Conservation (phyloP, 1,284 basidiomycete genomes). For the Volvariella volvacea region DNA sequence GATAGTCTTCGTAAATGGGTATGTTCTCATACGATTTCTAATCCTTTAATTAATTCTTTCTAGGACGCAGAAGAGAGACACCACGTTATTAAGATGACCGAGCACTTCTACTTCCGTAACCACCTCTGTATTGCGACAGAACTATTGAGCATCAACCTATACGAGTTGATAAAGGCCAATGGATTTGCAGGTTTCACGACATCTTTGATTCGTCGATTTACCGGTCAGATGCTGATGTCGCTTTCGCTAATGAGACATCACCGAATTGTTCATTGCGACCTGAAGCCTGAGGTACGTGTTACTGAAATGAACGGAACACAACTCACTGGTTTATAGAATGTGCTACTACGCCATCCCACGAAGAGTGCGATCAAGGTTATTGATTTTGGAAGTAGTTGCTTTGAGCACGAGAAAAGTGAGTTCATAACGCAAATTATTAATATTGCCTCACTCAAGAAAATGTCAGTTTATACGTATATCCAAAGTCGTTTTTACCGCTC, state of each 20-base stretch:
- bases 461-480: constrained; percentile 91
- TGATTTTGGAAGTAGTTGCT: constrained; percentile 98
- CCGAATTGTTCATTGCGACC: constrained; percentile 97
- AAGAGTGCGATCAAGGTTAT: constrained; percentile 98
- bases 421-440: constrained; percentile 9
- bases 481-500: constrained; percentile 96
- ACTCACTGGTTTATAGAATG: constrained; percentile 58
- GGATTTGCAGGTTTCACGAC: constrained; percentile 97
- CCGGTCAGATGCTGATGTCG: constrained; percentile 90
- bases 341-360: constrained; percentile 88
- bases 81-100: constrained; percentile 97
- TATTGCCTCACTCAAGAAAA: constrained; percentile 13
- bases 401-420: constrained; percentile 97
- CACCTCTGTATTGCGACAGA: constrained; percentile 99
- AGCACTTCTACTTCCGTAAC: constrained; percentile 96
- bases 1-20: constrained; percentile 97
- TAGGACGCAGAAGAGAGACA: constrained; percentile 96
- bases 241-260: constrained; percentile 93
- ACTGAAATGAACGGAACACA: neutral
- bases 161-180: constrained; percentile 99
- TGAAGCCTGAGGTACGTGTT: constrained; percentile 87
- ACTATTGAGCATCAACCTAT: constrained; percentile 95
- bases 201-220: constrained; percentile 90
- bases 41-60: constrained; percentile 2
- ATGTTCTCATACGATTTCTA: constrained; percentile 19